A percentile compares a stretch with the other conserved stretches of the same genome.
These are phyloP conservation scores for Lipomyces japonicus DNA, from an alignment of 805 yeast genomes.

Conservation along the genomic window DNA sequence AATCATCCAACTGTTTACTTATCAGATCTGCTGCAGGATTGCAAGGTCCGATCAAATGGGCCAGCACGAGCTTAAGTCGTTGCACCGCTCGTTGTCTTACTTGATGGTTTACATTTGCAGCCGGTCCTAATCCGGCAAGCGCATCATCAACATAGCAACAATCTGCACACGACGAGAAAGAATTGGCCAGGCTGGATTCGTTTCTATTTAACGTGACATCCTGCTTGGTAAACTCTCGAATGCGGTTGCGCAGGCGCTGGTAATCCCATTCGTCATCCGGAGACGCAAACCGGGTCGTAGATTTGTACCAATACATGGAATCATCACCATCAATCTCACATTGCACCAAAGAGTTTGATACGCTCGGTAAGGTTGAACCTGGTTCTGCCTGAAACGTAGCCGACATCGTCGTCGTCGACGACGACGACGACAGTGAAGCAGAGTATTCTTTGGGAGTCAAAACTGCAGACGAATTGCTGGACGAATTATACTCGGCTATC, in stretches of 20 bases:
- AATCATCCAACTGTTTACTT: background rate
- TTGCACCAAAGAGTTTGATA: conserved; percentile 20
- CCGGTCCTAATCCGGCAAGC: conserved; percentile 12
- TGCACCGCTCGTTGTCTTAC: conserved; percentile 16
- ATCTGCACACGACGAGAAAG: background rate
- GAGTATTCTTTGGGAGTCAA: background rate
- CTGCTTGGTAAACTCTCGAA: conserved; percentile 16
- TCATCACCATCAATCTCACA: conserved; percentile 25
- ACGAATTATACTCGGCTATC: conserved; percentile 14
- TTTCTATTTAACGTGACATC: too few species aligned
- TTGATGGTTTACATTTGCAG: conserved; percentile 15
- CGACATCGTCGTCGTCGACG: background rate
- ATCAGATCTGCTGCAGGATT: conserved; percentile 4
- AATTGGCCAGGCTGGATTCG: background rate
- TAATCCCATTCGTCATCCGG: conserved; percentile 24
- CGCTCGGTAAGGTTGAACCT: conserved; percentile 1
- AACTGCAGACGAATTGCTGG: background rate
- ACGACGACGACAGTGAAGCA: background rate
- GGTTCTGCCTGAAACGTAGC: background rate
- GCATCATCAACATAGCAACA: background rate
- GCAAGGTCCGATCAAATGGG: conserved; percentile 12
- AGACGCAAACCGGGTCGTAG: conserved; percentile 23
- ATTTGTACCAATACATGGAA: conserved; percentile 24
- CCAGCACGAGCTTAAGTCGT: conserved; percentile 16
- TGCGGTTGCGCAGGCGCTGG: conserved; percentile 20